Percentiles rank a stretch among this genome's conserved stretches.
Evolutionary conservation across 2,329 filamentous ascomycete genomes (phyloP).

Genomic region (Aureobasidium lini): DNA sequence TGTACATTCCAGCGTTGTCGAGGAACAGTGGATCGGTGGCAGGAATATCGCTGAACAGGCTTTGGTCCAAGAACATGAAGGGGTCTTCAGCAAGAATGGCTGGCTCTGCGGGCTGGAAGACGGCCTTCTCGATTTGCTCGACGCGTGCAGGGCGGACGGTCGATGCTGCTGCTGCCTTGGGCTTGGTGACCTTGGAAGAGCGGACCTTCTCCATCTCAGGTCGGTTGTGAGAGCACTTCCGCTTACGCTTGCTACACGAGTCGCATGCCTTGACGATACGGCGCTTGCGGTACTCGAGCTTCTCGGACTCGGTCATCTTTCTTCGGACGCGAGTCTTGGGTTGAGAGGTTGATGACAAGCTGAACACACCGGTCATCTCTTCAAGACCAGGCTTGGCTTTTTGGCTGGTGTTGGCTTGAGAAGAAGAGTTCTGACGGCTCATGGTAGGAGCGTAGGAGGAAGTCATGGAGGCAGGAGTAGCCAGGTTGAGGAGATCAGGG

Average conservation of each 20-base stretch:
- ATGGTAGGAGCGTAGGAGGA: conserved; percentile 17
- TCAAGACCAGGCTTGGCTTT: conserved; percentile 23
- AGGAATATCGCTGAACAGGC: conserved; percentile 3
- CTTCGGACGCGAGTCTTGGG: conserved; percentile 28
- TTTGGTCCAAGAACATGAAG: conserved; percentile 9
- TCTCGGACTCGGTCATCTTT: conserved; percentile 33
- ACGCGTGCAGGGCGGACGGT: not conserved
- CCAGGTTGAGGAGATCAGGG: conserved; percentile 24
- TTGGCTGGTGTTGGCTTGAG: not conserved
- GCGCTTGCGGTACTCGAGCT: conserved; percentile 31
- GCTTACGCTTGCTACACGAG: conserved; percentile 29
- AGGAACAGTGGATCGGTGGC: conserved; percentile 20
- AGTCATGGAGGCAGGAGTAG: conserved; percentile 23
- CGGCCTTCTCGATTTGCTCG: not conserved
- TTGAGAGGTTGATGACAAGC: conserved; percentile 25
- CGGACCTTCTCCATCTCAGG: conserved; percentile 23
- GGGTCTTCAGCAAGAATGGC: conserved; percentile 7
- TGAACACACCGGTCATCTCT: conserved; percentile 33
- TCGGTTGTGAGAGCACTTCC: conserved; percentile 22
- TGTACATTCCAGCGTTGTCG: conserved; percentile 18
- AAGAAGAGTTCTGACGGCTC: conserved; percentile 10
- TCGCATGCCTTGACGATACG: conserved; percentile 31
- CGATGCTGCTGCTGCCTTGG: not conserved
- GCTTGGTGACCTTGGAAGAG: conserved; percentile 17
- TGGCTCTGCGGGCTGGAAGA: not conserved